Evolutionary conservation across 1,284 basidiomycete species (phyloP).

Genomic region (Crepidotus sp.): DNA sequence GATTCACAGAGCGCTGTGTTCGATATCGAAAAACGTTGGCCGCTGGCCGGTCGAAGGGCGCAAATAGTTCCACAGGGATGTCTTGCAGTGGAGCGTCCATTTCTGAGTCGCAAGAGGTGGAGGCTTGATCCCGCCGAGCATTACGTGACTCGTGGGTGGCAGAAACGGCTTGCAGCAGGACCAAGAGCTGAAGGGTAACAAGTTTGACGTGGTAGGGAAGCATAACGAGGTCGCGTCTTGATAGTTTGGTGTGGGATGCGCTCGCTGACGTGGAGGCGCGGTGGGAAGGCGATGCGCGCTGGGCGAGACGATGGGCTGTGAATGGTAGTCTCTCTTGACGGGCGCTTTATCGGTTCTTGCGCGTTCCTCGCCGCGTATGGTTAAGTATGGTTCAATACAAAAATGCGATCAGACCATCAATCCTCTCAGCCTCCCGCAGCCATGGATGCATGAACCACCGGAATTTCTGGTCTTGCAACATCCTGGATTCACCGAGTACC

Average conservation of each 20-base stretch:
- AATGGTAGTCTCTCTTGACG: too few species aligned
- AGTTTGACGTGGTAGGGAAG: background rate
- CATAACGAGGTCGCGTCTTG: background rate
- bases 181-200: background rate
- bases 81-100: conserved; percentile 2
- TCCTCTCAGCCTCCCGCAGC: too few species aligned
- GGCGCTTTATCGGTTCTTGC: too few species aligned
- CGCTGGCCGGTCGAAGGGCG: conserved; percentile 39
- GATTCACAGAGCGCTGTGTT: conserved; percentile 57
- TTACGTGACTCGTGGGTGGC: background rate
- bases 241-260: background rate
- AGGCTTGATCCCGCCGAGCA: background rate
- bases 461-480: conserved; percentile 42
- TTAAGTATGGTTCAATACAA: too few species aligned
- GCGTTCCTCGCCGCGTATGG: too few species aligned
- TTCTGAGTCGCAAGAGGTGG: conserved; percentile 1
- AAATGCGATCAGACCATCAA: too few species aligned
- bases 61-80: conserved; percentile 27
- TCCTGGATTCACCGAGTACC: conserved; percentile 43
- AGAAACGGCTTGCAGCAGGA: background rate
- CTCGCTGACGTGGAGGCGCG: background rate
- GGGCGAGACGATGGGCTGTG: background rate
- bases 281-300: background rate
- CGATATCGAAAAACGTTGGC: conserved; percentile 53
- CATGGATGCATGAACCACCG: conserved; percentile 23